These are phyloP conservation scores for Cladophialophora chaetospira DNA, from an alignment of 2,329 filamentous ascomycete genomes.

Conservation along the genomic window DNA sequence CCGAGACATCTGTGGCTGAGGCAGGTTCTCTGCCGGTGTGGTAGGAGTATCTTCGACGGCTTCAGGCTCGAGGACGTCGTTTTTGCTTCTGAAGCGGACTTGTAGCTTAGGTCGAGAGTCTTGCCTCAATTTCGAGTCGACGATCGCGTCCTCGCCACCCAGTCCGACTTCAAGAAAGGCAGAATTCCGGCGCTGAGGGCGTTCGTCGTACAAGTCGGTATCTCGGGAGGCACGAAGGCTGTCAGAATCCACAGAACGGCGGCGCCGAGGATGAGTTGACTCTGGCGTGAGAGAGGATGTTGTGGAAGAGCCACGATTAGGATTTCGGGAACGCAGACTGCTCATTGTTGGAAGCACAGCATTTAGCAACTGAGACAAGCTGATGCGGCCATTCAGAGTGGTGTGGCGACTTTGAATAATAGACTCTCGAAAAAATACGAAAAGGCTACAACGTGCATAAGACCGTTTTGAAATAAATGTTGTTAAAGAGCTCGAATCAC, in stretches of 20 bases:
- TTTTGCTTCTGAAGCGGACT: constrained; percentile 29
- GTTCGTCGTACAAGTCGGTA: constrained; percentile 12
- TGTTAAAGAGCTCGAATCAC: background rate
- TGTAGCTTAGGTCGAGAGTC: constrained; percentile 22
- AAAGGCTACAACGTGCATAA: constrained; percentile 2
- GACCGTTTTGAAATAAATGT: background rate
- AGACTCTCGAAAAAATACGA: background rate
- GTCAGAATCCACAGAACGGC: constrained; percentile 14
- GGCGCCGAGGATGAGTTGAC: constrained; percentile 9
- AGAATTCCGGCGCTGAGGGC: constrained; percentile 25
- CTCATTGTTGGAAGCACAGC: constrained; percentile 11
- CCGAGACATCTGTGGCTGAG: constrained; percentile 15
- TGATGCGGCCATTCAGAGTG: constrained; percentile 9
- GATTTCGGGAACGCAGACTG: background rate
- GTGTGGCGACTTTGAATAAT: constrained; percentile 12
- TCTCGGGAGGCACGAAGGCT: constrained; percentile 5
- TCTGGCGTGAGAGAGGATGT: constrained; percentile 9
- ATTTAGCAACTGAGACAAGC: constrained; percentile 23
- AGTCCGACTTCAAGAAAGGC: constrained; percentile 33
- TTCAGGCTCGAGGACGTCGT: constrained; percentile 27
- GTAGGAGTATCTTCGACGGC: constrained; percentile 6
- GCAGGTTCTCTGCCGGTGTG: background rate
- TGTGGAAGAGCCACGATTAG: constrained; percentile 7
- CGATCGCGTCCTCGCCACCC: constrained; percentile 28
- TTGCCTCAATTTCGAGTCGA: constrained; percentile 29